Evolutionary conservation across 202 grass and related monocot species (phyloP), one percentile per base, ranked within the genome.

Genomic region (Zizania palustris): DNA sequence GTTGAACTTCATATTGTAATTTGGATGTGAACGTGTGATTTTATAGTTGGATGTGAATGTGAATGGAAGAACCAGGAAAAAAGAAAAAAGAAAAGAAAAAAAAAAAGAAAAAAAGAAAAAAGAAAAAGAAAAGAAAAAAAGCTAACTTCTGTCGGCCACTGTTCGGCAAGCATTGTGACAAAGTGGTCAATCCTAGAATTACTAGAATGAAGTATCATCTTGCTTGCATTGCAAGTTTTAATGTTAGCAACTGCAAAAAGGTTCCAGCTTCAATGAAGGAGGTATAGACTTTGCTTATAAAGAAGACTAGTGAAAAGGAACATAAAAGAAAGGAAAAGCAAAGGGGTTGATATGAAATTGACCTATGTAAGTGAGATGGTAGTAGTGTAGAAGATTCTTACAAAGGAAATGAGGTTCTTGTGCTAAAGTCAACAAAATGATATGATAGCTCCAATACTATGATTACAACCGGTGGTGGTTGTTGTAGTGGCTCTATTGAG

Each of bases 161-260:
- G n/a, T n/a, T n/a, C n/a, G n/a, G 45, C 67, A 70, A 70, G 5
- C 53, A 53, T 18, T 70, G 67, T 70, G 12, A 50, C 9, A 65
- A 44, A n/a, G 3, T 5, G 0, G 3, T 22, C 5, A 70, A 33
- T 5, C 22, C 45, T 37, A 14, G 45, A 3, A 70, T 70, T n/a
- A 70, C 67, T 11, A 35, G 67, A 51, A 4, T 70, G 0, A 70
- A 53, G 28, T 70, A 53, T 12, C 67, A 70, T 53, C 67, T 70
- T 70, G 13, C 45, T 51, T 9, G 51, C 16, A 41, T 69, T 37
- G 0, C 0, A 4, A 28, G 45, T 4, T 18, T n/a, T 21, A 51
- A 70, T 70, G 67, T 51, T 36, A 33, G 2, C 1, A 57, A 57
- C 16, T 73, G 51, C 36, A 41, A 20, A 16, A 74, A 60, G 10